These are phyloP conservation scores for Wickerhamomyces silvicola DNA, from an alignment of 805 yeast genomes.

Conservation along the genomic window DNA sequence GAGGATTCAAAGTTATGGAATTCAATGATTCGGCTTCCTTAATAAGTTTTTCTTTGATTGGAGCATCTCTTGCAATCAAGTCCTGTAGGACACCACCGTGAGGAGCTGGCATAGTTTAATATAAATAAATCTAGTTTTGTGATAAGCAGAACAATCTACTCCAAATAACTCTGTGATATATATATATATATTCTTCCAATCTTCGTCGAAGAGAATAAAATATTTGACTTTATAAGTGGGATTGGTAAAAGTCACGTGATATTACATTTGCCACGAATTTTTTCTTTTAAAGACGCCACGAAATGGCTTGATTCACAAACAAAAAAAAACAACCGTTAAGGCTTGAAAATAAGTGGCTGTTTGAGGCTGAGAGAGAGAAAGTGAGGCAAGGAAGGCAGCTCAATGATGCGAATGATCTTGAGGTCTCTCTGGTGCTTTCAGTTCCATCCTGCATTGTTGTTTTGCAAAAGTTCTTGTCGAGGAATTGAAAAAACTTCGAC, in stretches of 20 bases:
- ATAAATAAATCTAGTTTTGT: neutral
- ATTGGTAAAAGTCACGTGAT: constrained; percentile 3
- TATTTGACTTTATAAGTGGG: neutral
- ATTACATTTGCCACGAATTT: constrained; percentile 3
- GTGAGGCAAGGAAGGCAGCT: no score
- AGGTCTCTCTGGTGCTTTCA: no score
- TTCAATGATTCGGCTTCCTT: constrained; percentile 47
- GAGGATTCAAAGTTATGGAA: constrained; percentile 57
- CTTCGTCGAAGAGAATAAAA: neutral
- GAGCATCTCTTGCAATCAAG: constrained; percentile 72
- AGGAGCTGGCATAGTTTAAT: constrained; percentile 57
- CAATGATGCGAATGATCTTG: no score
- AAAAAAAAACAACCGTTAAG: no score
- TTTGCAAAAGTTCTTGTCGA: no score
- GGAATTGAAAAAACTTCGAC: no score
- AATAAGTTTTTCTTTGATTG: constrained; percentile 47
- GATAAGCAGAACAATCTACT: neutral
- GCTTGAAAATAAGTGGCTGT: no score
- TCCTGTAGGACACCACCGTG: constrained; percentile 93
- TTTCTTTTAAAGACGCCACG: no score
- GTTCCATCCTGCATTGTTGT: no score
- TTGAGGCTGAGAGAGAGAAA: no score
- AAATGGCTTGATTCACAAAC: no score
- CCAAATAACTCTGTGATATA: neutral
- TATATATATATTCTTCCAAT: neutral